Conservation (phyloP, 208 protist genomes). For the Trypanosoma cruzi region DNA sequence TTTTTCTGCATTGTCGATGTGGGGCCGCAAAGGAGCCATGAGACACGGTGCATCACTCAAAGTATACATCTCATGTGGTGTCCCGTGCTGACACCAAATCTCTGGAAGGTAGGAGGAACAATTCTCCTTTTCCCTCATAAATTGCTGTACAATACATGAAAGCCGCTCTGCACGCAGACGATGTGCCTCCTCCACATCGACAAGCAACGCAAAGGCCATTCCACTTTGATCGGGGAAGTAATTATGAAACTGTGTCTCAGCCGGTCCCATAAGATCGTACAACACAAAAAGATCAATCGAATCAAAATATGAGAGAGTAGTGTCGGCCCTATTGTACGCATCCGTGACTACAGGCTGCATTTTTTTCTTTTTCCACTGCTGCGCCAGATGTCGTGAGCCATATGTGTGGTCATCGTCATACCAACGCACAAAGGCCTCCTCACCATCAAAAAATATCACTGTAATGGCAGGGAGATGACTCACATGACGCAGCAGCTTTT, state of each 20-base stretch:
- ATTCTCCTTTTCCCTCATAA: neutral
- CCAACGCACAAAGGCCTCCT: conserved; percentile 93
- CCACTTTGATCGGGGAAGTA: conserved; percentile 68
- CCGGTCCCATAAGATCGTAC: conserved; percentile 81
- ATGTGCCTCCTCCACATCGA: conserved; percentile 34
- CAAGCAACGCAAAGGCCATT: conserved; percentile 39
- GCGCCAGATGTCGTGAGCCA: conserved; percentile 87
- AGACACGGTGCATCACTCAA: conserved; percentile 30
- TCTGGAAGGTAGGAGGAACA: conserved; percentile 27
- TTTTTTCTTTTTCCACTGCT: conserved; percentile 34
- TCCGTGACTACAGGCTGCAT: neutral
- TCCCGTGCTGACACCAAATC: conserved; percentile 44
- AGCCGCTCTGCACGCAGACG: conserved; percentile 27
- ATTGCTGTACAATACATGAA: neutral
- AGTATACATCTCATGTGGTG: conserved; percentile 51
- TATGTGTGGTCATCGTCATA: conserved; percentile 88
- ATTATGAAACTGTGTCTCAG: conserved; percentile 53
- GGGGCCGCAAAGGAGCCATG: neutral
- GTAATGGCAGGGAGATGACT: conserved; percentile 55
- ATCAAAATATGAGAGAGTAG: conserved; percentile 35
- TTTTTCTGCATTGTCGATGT: neutral
- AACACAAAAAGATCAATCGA: conserved; percentile 79
- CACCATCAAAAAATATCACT: conserved; percentile 93
- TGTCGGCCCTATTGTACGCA: neutral
- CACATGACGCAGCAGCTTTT: conserved; percentile 40